Evolutionary conservation across 2,329 filamentous ascomycete genomes (phyloP).

Genomic region (Calonectria montana): DNA sequence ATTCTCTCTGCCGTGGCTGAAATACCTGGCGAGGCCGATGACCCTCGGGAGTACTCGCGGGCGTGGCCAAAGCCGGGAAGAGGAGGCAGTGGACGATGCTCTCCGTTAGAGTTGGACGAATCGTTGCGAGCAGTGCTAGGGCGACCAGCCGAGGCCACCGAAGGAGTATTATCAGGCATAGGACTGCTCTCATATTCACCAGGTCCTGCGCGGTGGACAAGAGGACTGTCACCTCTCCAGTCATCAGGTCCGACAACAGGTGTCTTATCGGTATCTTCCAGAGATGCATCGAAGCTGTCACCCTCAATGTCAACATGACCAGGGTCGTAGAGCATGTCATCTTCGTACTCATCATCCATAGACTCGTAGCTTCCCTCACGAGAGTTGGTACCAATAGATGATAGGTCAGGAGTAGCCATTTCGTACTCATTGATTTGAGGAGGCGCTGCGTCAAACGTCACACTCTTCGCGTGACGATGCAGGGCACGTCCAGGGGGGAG

Average conservation of each 20-base stretch:
- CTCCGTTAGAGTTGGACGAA: constrained; percentile 81
- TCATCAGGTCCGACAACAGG: constrained; percentile 97
- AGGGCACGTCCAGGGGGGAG: constrained; percentile 74
- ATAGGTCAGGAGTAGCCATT: constrained; percentile 96
- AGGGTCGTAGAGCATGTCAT: constrained; percentile 69
- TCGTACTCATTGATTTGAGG: constrained; percentile 98
- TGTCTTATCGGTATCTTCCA: constrained; percentile 97
- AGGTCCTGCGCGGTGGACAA: constrained; percentile 42
- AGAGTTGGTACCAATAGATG: constrained; percentile 88
- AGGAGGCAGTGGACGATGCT: constrained; percentile 87
- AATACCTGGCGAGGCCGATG: constrained; percentile 69
- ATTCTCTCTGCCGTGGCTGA: constrained; percentile 79
- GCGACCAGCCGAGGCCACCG: constrained; percentile 57
- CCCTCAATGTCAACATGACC: constrained; percentile 62
- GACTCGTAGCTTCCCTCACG: constrained; percentile 95
- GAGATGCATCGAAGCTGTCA: constrained; percentile 94
- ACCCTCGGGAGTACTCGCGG: constrained; percentile 57
- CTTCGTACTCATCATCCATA: constrained; percentile 78
- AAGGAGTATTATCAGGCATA: constrained; percentile 65
- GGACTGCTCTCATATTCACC: constrained; percentile 74
- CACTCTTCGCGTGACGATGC: constrained; percentile 92
- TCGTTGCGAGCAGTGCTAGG: constrained; percentile 73
- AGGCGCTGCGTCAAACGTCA: constrained; percentile 94
- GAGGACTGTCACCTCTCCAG: constrained; percentile 81
- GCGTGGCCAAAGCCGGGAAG: constrained; percentile 72